Evolutionary conservation across 2,329 filamentous ascomycete species (phyloP).

Genomic region (Trichoderma semiorbis): DNA sequence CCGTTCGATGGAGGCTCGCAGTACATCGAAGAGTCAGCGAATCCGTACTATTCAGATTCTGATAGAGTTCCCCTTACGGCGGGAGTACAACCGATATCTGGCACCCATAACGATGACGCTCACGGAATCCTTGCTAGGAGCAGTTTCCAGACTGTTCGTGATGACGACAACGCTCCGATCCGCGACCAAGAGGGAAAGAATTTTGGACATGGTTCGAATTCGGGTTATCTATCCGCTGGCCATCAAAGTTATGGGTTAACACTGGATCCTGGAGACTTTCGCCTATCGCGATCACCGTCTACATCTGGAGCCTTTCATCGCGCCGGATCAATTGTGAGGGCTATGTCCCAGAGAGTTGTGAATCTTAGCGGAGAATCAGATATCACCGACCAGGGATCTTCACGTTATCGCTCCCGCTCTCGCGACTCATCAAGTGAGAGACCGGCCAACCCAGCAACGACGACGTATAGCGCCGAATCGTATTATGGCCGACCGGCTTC

Average conservation of each 20-base stretch:
- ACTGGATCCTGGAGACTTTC: constrained; percentile 49
- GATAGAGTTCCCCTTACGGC: constrained; percentile 57
- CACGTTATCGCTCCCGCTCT: constrained; percentile 57
- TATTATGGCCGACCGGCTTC: constrained; percentile 49
- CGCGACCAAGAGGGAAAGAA: constrained; percentile 52
- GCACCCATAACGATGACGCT: constrained; percentile 42
- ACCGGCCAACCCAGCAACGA: constrained; percentile 26
- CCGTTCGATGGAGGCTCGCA: constrained; percentile 31
- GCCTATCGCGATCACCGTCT: constrained; percentile 60
- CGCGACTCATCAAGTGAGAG: constrained; percentile 39
- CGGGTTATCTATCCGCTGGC: constrained; percentile 44
- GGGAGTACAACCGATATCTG: constrained; percentile 53
- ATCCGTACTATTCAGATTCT: constrained; percentile 47
- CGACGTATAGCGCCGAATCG: constrained; percentile 46
- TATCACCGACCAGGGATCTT: constrained; percentile 68
- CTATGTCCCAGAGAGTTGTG: constrained; percentile 95
- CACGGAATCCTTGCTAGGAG: constrained; percentile 44
- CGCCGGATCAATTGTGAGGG: constrained; percentile 72
- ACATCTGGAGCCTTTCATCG: constrained; percentile 62
- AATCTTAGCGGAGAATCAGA: constrained; percentile 94
- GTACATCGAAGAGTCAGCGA: constrained; percentile 34
- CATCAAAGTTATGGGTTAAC: constrained; percentile 57
- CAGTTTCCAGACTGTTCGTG: constrained; percentile 57
- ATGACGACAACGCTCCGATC: constrained; percentile 54
- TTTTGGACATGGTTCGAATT: constrained; percentile 54